Evolutionary conservation across 1,284 basidiomycete genomes (phyloP), one percentile per base, ranked within the genome.

Genomic region (Sporisorium scitamineum): DNA sequence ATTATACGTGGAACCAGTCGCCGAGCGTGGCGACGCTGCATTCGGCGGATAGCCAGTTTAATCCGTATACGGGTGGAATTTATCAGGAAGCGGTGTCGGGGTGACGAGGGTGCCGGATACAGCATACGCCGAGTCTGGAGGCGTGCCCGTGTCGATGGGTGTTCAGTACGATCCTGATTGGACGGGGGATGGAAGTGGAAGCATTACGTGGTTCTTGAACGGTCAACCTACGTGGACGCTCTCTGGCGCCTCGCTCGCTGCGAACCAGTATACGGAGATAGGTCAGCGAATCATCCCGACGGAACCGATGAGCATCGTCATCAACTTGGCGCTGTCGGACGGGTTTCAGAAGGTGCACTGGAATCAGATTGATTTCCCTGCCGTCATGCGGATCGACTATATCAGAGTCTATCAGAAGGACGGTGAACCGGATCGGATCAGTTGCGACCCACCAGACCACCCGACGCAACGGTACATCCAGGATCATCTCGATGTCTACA

Each of bases 361-460:
- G 65, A 29, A 26, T n/a, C 41, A 54, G 9, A 32, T 88, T 27
- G 71, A 65, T 11, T 87, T 87, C 71, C 88, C 87, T 18, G 87
- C 87, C 27, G 80, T 85, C 24, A 80, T 88, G 75, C 80, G 80
- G 27, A 26, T 81, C 37, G 78, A 81, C 42, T 78, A 81, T 27
- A 44, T 81, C 0, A 52, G 77, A 26, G 76, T 84, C 10, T 84
- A 83, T 47, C 83, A 84, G 56, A 62, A 47, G 26, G 63, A 67
- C 11, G 80, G 70, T 18, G 51, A 66, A 37, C 31, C 57, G 24
- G 65, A 70, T 42, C 57, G 74, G 13, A 69, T 79, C 37, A 62
- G 61, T 20, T 84, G 83, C 51, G 79, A 84, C 56, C 83, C 83
- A 1, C 26, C 56, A 2, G 82, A 84, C 53, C 74, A 81, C 51